These are phyloP conservation scores for Neodidymelliopsis sp. DNA, from an alignment of 2,329 filamentous ascomycete genomes.

Conservation along the genomic window DNA sequence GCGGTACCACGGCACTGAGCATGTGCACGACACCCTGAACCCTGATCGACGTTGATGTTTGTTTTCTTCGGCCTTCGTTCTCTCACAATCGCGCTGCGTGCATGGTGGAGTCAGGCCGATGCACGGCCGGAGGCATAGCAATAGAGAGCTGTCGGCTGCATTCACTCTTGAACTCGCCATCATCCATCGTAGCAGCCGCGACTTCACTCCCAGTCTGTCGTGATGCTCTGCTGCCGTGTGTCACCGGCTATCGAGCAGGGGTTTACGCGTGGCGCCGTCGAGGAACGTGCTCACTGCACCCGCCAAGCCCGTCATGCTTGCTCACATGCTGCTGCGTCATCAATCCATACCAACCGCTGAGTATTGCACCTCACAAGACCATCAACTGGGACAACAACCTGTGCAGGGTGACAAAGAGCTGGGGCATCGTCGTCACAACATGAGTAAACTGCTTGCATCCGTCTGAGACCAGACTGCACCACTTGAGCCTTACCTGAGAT, in stretches of 20 bases:
- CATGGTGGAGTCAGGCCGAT: no score
- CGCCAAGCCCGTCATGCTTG: constrained; percentile 10
- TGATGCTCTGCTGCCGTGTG: constrained; percentile 10
- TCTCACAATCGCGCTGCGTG: no score
- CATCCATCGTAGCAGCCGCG: no score
- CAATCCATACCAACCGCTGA: background rate
- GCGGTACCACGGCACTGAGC: constrained; percentile 15
- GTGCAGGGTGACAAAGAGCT: constrained; percentile 1
- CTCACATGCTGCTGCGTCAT: constrained; percentile 23
- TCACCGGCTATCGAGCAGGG: constrained; percentile 8
- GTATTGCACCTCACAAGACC: constrained; percentile 1
- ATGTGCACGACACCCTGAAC: constrained; percentile 14
- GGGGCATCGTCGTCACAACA: background rate
- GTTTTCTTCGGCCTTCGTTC: background rate
- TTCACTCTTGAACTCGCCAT: background rate
- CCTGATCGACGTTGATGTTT: constrained; percentile 8
- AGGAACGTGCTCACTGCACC: constrained; percentile 2
- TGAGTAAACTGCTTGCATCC: constrained; percentile 5
- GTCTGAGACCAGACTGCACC: no score
- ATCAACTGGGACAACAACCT: background rate
- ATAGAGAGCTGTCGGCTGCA: no score
- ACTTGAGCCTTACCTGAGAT: no score
- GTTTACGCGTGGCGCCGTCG: constrained; percentile 8
- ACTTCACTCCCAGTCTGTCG: background rate
- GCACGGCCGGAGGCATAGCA: no score